phyloP scores from a whole-genome alignment of 1,284 basidiomycete genomes.

The Ceratobasidium sp. region DNA sequence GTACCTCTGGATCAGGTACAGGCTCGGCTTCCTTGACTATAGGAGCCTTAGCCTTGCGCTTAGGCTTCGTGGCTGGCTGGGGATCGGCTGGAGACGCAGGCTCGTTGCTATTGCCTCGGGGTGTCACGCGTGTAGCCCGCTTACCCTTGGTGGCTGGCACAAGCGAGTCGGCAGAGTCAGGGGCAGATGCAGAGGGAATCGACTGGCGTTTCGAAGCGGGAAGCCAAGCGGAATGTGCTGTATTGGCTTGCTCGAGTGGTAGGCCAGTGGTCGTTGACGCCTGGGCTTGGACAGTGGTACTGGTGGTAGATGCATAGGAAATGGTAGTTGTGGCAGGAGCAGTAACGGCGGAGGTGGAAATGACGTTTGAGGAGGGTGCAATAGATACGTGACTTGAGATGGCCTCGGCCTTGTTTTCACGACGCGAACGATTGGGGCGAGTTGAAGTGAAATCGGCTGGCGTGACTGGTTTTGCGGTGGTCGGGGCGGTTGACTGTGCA shows the following conservation, averaged over 20 bases:
- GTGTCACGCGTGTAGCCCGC: neutral
- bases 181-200: neutral
- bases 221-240: neutral
- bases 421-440: too few relatives aligned
- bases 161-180: neutral
- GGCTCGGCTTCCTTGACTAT: neutral
- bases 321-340: neutral
- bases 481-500: too few relatives aligned
- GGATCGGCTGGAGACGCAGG: too few relatives aligned
- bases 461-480: too few relatives aligned
- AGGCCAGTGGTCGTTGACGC: neutral
- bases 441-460: too few relatives aligned
- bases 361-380: neutral
- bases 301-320: neutral
- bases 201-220: constrained; percentile 1
- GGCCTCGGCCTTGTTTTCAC: too few relatives aligned
- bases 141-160: neutral
- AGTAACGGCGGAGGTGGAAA: neutral
- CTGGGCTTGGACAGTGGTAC: neutral
- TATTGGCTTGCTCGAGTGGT: neutral
- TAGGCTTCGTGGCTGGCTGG: too few relatives aligned
- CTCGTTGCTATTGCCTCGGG: neutral
- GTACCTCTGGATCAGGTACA: neutral
- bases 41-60: neutral
- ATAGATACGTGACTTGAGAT: too few relatives aligned